phyloP scores from a whole-genome alignment of 345 rosid species.

The Camelina neglecta region DNA sequence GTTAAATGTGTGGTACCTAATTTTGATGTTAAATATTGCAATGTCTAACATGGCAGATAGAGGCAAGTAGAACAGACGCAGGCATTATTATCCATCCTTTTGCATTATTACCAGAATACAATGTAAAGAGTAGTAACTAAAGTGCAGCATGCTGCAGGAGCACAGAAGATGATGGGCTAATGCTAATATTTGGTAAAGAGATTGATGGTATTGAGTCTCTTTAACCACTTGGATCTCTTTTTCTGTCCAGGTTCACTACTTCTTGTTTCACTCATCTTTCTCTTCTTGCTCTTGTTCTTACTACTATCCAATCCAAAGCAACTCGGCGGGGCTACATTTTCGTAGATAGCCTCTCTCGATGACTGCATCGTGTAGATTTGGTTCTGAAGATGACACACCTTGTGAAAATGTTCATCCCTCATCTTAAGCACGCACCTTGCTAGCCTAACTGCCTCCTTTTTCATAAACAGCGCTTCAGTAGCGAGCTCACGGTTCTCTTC shows the following conservation, averaged over 20 bases:
- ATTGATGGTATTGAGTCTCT: constrained; percentile 34
- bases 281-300: constrained; percentile 50
- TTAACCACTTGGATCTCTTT: constrained; percentile 43
- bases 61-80: constrained; percentile 16
- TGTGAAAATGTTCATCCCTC: constrained; percentile 66
- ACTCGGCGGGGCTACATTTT: constrained; percentile 2
- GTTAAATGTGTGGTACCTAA: background rate
- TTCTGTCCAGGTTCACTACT: constrained; percentile 31
- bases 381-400: constrained; percentile 45
- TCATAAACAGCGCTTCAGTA: constrained; percentile 54
- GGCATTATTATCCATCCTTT: background rate
- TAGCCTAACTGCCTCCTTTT: constrained; percentile 59
- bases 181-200: constrained; percentile 36
- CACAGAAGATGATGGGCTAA: constrained; percentile 14
- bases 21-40: background rate
- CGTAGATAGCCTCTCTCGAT: constrained; percentile 28
- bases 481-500: constrained; percentile 61
- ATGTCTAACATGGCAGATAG: constrained; percentile 2
- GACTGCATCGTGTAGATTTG: constrained; percentile 54
- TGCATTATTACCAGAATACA: background rate
- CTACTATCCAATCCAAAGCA: constrained; percentile 40
- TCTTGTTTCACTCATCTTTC: constrained; percentile 41
- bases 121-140: background rate
- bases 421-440: constrained; percentile 55
- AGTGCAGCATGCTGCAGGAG: background rate